phyloP scores from a whole-genome alignment of 176 grass and related monocot genomes.

The maize (Zea mays) region DNA sequence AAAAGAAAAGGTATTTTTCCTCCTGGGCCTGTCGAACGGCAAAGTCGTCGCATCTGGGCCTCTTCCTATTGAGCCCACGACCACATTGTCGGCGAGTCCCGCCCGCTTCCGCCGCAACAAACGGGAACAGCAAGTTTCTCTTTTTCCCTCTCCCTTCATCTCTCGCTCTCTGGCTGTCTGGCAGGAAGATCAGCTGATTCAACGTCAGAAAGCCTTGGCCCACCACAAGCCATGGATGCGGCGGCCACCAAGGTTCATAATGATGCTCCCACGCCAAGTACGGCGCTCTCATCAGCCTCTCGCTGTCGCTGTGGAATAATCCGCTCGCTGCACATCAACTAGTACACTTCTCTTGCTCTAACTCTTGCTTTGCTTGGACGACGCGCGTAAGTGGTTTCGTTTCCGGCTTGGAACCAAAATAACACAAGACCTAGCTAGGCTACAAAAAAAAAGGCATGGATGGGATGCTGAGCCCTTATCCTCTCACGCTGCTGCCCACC shows the following conservation, averaged over 20 bases:
- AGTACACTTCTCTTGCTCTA: not conserved
- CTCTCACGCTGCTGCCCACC: slow-evolving; percentile 17
- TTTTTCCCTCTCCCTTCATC: not conserved
- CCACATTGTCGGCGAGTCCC: slow-evolving; percentile 2
- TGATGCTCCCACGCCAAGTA: slow-evolving; percentile 26
- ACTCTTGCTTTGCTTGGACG: not conserved
- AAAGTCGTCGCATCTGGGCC: not conserved
- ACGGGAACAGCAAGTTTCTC: not conserved
- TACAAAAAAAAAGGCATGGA: slow-evolving; percentile 15
- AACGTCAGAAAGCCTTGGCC: not conserved
- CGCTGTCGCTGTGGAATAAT: not conserved
- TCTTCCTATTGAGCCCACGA: not conserved
- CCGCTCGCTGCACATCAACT: not conserved
- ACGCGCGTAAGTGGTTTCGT: not conserved
- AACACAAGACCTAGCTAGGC: not conserved
- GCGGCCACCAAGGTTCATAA: not conserved
- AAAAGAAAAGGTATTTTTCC: not conserved
- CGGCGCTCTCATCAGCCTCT: not conserved
- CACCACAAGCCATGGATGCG: not conserved
- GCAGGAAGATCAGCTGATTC: not conserved
- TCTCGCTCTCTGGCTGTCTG: too few species aligned
- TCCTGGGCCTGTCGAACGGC: not conserved
- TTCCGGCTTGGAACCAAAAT: not conserved
- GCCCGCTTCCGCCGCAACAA: slow-evolving; percentile 26
- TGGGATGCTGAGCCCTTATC: not conserved